Evolutionary conservation across 371 early-diverging fungal species (phyloP), one percentile per base, ranked within the genome.

Genomic region (Coemansia sp.): DNA sequence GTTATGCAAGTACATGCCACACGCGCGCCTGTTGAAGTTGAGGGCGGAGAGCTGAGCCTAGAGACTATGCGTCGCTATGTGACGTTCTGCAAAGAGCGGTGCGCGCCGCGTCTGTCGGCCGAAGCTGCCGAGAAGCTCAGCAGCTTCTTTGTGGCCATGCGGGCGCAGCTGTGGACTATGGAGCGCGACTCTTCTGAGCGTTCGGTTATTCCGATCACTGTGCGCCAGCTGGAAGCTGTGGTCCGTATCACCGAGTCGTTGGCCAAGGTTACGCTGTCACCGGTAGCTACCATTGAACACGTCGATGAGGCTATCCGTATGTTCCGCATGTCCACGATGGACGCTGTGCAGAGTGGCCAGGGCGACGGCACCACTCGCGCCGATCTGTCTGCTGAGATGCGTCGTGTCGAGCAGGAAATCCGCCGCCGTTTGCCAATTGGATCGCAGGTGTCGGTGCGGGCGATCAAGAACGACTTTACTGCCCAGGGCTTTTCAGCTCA

Each of bases 211-310:
- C 99, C 99, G 3, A 99, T 99, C 72, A 99, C 99, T 5, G 90
- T 99, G 67, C 81, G 96, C 81, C 99, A 99, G 83, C 83, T 99
- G 64, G 99, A 99, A 82, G 99, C 99, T 61, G 95, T 99, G 69
- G 90, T 99, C 55, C 94, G 99, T 79, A 91, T 99, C 55, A 90
- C 99, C n/a, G 99, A 99, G 84, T 87, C 99, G 11, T 81, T 99
- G 45, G 99, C 99, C 63, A 99, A 98, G 78, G 92, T 99, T 87
- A 88, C 91, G 21, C 87, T 99, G n/a, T 88, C 91, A 21, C 89
- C 93, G 14, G 85, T 88, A 1, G 99, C 95, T 7, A 90, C 86
- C 1, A 90, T 90, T 64, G 82, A 85, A 57, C 99, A 99, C 78
- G 98, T 99, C 22, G 97, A 97, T 64, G 99, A 99, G 82, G 99